Evolutionary conservation across 2,329 filamentous ascomycete genomes (phyloP).

Genomic region (Sporothrix sp.): DNA sequence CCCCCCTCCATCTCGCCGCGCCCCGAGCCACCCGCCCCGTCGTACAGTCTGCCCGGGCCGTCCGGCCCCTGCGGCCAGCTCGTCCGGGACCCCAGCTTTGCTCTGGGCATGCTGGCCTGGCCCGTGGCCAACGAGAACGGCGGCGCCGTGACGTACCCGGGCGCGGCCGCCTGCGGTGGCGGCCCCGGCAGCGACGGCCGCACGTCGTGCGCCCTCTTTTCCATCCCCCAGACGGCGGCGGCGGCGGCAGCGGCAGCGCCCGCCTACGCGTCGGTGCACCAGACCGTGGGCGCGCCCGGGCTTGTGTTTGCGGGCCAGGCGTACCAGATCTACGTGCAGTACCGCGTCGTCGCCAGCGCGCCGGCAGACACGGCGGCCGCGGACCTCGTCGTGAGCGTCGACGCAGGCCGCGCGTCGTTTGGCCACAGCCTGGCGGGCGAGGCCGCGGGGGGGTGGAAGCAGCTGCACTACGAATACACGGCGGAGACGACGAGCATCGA

Average conservation of each 20-base stretch:
- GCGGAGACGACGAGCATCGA: background rate
- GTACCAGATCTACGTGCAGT: slow-evolving; percentile 1
- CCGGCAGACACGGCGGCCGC: background rate
- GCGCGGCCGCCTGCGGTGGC: background rate
- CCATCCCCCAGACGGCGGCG: no score
- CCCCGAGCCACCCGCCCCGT: no score
- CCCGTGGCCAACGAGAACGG: background rate
- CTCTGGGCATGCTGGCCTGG: background rate
- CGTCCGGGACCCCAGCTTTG: background rate
- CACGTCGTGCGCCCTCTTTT: background rate
- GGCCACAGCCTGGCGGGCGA: background rate
- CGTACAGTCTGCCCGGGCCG: background rate
- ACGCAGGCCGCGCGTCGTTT: background rate
- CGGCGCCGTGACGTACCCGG: background rate
- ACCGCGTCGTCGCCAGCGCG: background rate
- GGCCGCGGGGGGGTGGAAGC: background rate
- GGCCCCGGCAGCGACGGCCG: background rate
- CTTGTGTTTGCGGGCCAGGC: background rate
- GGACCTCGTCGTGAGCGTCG: background rate
- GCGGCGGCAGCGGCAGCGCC: no score
- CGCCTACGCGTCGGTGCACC: background rate
- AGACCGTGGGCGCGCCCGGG: background rate
- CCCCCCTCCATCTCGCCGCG: no score
- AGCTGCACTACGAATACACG: background rate
- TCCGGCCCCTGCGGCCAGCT: background rate